Percentiles rank a stretch among this genome's conserved stretches.
Evolutionary conservation across 257 asterid genomes (phyloP).

Genomic region (Solanum sejunctum): DNA sequence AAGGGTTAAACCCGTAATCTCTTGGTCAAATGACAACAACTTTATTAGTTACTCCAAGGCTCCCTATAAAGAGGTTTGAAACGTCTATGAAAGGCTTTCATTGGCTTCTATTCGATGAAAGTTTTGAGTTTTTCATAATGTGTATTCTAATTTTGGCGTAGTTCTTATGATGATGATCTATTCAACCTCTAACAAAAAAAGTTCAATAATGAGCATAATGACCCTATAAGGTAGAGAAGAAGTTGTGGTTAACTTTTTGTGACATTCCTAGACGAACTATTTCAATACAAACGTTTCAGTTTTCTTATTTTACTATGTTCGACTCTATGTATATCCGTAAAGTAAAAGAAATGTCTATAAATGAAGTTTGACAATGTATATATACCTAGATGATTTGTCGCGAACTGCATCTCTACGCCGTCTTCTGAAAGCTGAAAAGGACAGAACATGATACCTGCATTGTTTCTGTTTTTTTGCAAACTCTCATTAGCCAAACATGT

Average conservation of each 20-base stretch:
- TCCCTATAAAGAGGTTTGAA: no score
- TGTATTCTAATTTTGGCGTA: not conserved
- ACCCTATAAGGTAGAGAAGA: not conserved
- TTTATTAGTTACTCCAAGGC: no score
- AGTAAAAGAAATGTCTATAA: not conserved
- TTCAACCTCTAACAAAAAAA: not conserved
- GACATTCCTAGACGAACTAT: not conserved
- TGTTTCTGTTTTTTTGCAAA: slow-evolving; percentile 45
- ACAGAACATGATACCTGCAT: slow-evolving; percentile 89
- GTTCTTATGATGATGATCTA: not conserved
- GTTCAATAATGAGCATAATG: not conserved
- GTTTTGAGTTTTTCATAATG: not conserved
- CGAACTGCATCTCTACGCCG: slow-evolving; percentile 81
- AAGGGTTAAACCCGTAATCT: no score
- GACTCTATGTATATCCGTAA: not conserved
- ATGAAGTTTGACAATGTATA: not conserved
- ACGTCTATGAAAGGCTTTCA: not conserved
- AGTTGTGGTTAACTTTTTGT: not conserved
- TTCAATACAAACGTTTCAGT: not conserved
- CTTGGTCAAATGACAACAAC: no score
- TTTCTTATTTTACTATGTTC: not conserved
- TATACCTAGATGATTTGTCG: slow-evolving; percentile 93
- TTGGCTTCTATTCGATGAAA: not conserved
- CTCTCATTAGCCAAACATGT: not conserved
- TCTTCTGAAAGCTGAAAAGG: slow-evolving; percentile 75